phyloP scores from a whole-genome alignment of 257 asterid species.

The Ocimum tenuiflorum region DNA sequence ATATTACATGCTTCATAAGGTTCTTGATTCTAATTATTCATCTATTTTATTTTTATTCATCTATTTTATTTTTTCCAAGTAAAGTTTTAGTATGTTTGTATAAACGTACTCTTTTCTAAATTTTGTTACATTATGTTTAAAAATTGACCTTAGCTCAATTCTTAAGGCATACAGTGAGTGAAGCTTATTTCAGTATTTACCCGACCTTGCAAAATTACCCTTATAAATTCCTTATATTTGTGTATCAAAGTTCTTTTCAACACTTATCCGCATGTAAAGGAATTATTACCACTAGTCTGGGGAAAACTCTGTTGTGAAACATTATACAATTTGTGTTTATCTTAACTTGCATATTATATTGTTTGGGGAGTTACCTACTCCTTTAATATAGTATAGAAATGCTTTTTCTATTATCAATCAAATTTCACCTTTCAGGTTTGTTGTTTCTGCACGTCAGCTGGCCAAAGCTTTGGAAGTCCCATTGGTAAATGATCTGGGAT shows the following conservation, averaged over 20 bases:
- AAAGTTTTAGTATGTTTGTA: background rate
- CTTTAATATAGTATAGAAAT: background rate
- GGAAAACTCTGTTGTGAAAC: background rate
- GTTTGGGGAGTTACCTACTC: background rate
- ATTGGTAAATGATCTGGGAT: slow-evolving; percentile 90
- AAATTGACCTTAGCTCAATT: background rate
- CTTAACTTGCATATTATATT: background rate
- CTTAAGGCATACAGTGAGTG: background rate
- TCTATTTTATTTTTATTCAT: background rate
- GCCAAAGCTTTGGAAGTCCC: slow-evolving; percentile 98
- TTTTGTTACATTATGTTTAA: background rate
- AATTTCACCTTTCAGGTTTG: slow-evolving; percentile 55
- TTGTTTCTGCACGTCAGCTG: slow-evolving; percentile 91
- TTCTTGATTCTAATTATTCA: background rate
- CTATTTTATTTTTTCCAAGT: background rate
- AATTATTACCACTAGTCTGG: background rate
- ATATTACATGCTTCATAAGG: slow-evolving; percentile 9
- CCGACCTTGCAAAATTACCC: background rate
- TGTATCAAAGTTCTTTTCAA: background rate
- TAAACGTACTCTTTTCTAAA: background rate
- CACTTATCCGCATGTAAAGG: background rate
- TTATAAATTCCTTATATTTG: background rate
- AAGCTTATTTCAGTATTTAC: background rate
- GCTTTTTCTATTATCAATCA: slow-evolving; percentile 5
- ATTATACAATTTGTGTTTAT: background rate